Evolutionary conservation across 345 rosid genomes (phyloP).

Genomic region (Arabis alpina): DNA sequence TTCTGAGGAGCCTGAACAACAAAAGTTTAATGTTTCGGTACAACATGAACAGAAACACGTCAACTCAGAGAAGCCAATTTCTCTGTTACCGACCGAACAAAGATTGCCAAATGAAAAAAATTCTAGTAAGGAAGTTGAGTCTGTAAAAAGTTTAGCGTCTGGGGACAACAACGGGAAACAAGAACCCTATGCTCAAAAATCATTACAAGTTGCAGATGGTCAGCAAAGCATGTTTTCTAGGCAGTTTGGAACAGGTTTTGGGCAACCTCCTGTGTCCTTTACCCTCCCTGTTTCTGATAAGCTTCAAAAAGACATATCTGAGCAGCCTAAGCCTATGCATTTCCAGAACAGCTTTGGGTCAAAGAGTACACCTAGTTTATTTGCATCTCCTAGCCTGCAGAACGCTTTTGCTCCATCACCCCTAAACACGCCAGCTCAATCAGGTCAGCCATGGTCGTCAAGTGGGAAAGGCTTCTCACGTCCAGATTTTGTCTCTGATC

Average conservation of each 20-base stretch:
- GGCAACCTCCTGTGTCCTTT: constrained; percentile 48
- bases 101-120: constrained; percentile 20
- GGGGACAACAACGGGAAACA: constrained; percentile 44
- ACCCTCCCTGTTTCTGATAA: constrained; percentile 45
- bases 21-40: constrained; percentile 36
- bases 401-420: constrained; percentile 48
- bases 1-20: constrained; percentile 43
- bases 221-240: constrained; percentile 43
- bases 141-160: constrained; percentile 39
- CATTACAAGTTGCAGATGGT: constrained; percentile 41
- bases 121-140: constrained; percentile 35
- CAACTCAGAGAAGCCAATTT: constrained; percentile 41
- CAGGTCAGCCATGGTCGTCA: constrained; percentile 36
- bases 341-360: constrained; percentile 42
- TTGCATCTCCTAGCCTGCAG: constrained; percentile 46
- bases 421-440: constrained; percentile 49
- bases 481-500: constrained; percentile 43
- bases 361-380: constrained; percentile 42
- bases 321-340: constrained; percentile 40
- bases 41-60: constrained; percentile 43
- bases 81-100: constrained; percentile 35
- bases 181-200: constrained; percentile 39
- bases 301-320: constrained; percentile 38
- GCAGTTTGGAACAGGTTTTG: constrained; percentile 47
- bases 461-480: constrained; percentile 45